These are phyloP conservation scores for Amborella trichopoda DNA, from an alignment of 164 flowering plant species.

Conservation along the genomic window DNA sequence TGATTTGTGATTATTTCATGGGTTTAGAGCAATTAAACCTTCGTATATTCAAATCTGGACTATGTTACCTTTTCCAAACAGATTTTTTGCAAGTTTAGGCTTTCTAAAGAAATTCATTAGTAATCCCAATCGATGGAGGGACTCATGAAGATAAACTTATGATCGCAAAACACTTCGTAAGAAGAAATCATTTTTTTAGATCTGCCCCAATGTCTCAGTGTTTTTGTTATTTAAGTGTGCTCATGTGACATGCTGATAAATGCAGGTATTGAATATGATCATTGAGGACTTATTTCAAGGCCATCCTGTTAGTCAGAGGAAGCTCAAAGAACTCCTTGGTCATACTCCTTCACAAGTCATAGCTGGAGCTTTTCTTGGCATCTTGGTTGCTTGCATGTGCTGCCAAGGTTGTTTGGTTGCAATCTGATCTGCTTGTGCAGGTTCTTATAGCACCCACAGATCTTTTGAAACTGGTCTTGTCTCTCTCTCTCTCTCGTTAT, in stretches of 20 bases:
- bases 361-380: constrained; percentile 84
- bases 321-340: constrained; percentile 93
- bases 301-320: constrained; percentile 87
- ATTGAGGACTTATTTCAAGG: constrained; percentile 82
- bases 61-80: too few species aligned
- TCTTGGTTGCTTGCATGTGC: constrained; percentile 59
- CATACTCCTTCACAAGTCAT: constrained; percentile 91
- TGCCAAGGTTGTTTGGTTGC: constrained; percentile 44
- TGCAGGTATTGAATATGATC: constrained; percentile 84
- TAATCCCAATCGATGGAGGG: too few species aligned
- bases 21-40: too few species aligned
- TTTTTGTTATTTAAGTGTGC: background rate
- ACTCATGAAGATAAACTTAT: too few species aligned
- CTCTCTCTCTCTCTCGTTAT: background rate
- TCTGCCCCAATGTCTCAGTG: too few species aligned
- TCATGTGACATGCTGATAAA: background rate
- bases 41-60: too few species aligned
- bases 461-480: background rate
- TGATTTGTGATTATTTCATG: too few species aligned
- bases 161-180: too few species aligned
- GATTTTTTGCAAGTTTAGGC: too few species aligned
- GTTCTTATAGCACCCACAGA: constrained; percentile 1
- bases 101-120: too few species aligned
- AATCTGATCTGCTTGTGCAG: constrained; percentile 7
- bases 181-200: too few species aligned